Evolutionary conservation across 2,329 filamentous ascomycete genomes (phyloP), one percentile per base, ranked within the genome.

Genomic region (Microthyrium microscopicum): DNA sequence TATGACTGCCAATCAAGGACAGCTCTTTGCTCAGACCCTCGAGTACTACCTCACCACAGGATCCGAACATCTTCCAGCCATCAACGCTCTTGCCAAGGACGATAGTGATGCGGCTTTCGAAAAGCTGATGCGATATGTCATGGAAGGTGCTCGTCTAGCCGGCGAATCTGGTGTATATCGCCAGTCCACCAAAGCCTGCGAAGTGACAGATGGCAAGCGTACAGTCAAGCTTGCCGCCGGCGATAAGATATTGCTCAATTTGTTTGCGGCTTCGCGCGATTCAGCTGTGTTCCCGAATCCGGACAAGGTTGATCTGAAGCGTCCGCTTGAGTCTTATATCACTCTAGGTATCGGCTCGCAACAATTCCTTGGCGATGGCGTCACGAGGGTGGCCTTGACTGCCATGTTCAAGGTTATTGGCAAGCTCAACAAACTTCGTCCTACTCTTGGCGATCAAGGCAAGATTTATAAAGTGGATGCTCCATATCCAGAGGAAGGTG

Each of bases 81-180:
- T 85, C 35, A 64, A 75, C 42, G 56, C 57, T 13, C 57, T 78
- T 12, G 70, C 80, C 19, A 56, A 62, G 21, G 13, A 21, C 15
- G 60, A 70, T 4, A 58, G 64, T 0, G 57, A 58, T 1, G 68
- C 73, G 40, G 66, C 64, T 0, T 75, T 83, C 41, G 62, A 70
- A 2, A 56, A 68, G 21, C 61, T 87, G 3, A 61, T 77, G 1
- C 74, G 72, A 25, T 84, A 81, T 47, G 71, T 69, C 27, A 63
- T 77, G 59, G 82, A 82, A 52, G 78, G 73, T 12, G 65, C 79
- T 35, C 73, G 79, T 25, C 60, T 85, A 34, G 70, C 72, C 4
- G 70, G 73, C 8, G 69, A 68, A 0, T 69, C 71, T 35, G 66
- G 68, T 7, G 59, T 71, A 2, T 73, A 70, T 56, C 70, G 75